Evolutionary conservation across 2,329 filamentous ascomycete genomes (phyloP).

Genomic region (Beauveria asiatica): DNA sequence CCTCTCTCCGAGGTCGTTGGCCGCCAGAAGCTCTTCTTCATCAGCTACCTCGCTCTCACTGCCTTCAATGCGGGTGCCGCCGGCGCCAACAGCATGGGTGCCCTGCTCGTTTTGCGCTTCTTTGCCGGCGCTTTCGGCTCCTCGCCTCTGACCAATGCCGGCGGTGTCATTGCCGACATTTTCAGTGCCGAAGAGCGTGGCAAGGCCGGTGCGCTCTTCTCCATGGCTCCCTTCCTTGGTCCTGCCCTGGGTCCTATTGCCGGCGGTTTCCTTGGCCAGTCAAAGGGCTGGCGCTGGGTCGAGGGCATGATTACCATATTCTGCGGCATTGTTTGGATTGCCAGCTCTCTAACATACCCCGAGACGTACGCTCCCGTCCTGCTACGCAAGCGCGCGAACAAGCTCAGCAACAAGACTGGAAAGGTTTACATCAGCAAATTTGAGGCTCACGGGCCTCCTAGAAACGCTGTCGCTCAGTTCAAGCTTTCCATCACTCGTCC

Average conservation of each 20-base stretch:
- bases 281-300: slow-evolving; percentile 56
- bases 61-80: slow-evolving; percentile 54
- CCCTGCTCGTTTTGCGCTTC: slow-evolving; percentile 60
- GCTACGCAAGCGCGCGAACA: slow-evolving; percentile 42
- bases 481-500: slow-evolving; percentile 51
- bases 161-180: slow-evolving; percentile 57
- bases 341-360: slow-evolving; percentile 41
- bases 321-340: slow-evolving; percentile 48
- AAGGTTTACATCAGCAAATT: slow-evolving; percentile 46
- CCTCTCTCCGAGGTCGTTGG: slow-evolving; percentile 58
- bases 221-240: slow-evolving; percentile 55
- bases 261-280: slow-evolving; percentile 53
- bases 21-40: slow-evolving; percentile 49
- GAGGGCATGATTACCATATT: slow-evolving; percentile 55
- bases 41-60: slow-evolving; percentile 48
- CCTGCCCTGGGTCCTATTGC: slow-evolving; percentile 52
- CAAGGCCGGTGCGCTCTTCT: slow-evolving; percentile 50
- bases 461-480: slow-evolving; percentile 40
- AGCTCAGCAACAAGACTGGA: slow-evolving; percentile 42
- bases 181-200: slow-evolving; percentile 47
- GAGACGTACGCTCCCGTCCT: slow-evolving; percentile 53
- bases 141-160: slow-evolving; percentile 53
- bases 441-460: slow-evolving; percentile 34
- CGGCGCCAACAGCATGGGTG: slow-evolving; percentile 47
- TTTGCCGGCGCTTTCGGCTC: slow-evolving; percentile 56